These are phyloP conservation scores for Xylaria sp. DNA, from an alignment of 2,329 filamentous ascomycete genomes.

Conservation along the genomic window DNA sequence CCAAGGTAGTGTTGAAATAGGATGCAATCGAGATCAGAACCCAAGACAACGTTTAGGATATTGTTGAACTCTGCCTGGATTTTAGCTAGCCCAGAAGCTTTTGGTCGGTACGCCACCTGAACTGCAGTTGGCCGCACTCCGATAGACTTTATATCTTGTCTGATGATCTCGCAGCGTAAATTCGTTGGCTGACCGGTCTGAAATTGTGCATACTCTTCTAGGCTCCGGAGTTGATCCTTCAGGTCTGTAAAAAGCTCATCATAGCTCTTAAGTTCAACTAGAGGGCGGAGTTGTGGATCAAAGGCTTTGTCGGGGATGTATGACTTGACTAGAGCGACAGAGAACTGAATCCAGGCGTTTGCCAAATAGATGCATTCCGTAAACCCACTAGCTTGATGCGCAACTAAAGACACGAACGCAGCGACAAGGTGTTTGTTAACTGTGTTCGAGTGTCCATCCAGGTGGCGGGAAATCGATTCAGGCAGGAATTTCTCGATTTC, in stretches of 20 bases:
- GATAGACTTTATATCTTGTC: slow-evolving; percentile 70
- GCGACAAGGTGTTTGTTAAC: slow-evolving; percentile 56
- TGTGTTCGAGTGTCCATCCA: slow-evolving; percentile 44
- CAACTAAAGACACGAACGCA: slow-evolving; percentile 58
- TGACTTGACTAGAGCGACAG: slow-evolving; percentile 77
- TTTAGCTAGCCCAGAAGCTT: slow-evolving; percentile 71
- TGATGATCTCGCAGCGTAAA: slow-evolving; percentile 71
- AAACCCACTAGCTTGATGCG: slow-evolving; percentile 47
- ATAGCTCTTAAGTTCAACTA: slow-evolving; percentile 72
- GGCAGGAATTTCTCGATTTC: slow-evolving; percentile 43
- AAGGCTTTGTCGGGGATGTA: slow-evolving; percentile 89
- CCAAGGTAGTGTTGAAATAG: slow-evolving; percentile 52
- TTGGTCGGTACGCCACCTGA: slow-evolving; percentile 76
- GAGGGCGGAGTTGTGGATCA: slow-evolving; percentile 77
- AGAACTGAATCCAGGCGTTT: slow-evolving; percentile 80
- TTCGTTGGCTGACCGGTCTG: slow-evolving; percentile 77
- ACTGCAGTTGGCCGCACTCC: slow-evolving; percentile 74
- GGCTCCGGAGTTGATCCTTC: slow-evolving; percentile 65
- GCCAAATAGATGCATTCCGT: slow-evolving; percentile 55
- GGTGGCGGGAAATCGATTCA: slow-evolving; percentile 41
- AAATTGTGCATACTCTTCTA: slow-evolving; percentile 72
- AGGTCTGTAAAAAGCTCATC: slow-evolving; percentile 67
- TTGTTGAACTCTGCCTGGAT: slow-evolving; percentile 88
- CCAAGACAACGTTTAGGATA: slow-evolving; percentile 72
- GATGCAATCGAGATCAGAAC: slow-evolving; percentile 56